phyloP scores from a whole-genome alignment of 139 green algal genomes.

The Tetradesmus lagerheimii region DNA sequence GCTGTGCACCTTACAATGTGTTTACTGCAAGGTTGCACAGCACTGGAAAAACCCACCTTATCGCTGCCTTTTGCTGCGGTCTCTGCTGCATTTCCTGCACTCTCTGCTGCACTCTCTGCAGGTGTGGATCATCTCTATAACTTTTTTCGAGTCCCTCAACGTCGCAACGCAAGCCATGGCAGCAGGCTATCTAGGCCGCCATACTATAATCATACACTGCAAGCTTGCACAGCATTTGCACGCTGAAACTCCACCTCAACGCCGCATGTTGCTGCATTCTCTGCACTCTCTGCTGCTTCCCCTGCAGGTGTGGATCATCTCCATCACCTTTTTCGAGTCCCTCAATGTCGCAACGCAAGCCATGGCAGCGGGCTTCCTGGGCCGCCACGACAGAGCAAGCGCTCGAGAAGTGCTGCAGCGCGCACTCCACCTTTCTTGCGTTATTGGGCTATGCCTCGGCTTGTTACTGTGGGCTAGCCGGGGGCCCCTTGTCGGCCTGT shows the following conservation, averaged over 20 bases:
- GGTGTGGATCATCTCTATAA: slow-evolving; percentile 58
- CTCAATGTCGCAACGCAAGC: slow-evolving; percentile 75
- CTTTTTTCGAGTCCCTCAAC: slow-evolving; percentile 79
- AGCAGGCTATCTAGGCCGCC: slow-evolving; percentile 64
- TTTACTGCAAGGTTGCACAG: no score
- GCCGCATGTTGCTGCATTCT: no score
- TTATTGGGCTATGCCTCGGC: slow-evolving; percentile 39
- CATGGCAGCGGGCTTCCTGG: slow-evolving; percentile 68
- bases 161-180: slow-evolving; percentile 72
- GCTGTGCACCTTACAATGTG: no score
- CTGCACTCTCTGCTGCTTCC: no score
- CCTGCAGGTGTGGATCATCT: slow-evolving; percentile 48
- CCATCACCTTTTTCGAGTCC: slow-evolving; percentile 76
- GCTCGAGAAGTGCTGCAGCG: slow-evolving; percentile 58
- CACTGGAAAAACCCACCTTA: no score
- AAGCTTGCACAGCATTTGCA: no score
- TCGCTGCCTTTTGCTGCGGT: no score
- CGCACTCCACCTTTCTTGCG: slow-evolving; percentile 47
- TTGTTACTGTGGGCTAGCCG: slow-evolving; percentile 47
- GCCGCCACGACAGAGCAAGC: slow-evolving; percentile 43
- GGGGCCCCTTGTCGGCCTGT: slow-evolving; percentile 51
- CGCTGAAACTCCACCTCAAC: no score
- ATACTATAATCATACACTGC: no score
- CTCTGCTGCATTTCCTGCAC: no score
- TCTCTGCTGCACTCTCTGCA: neutral